Base-by-base conservation (phyloP, 768 basidiomycete genomes). In the Lepiota brunneoincarnata region DNA sequence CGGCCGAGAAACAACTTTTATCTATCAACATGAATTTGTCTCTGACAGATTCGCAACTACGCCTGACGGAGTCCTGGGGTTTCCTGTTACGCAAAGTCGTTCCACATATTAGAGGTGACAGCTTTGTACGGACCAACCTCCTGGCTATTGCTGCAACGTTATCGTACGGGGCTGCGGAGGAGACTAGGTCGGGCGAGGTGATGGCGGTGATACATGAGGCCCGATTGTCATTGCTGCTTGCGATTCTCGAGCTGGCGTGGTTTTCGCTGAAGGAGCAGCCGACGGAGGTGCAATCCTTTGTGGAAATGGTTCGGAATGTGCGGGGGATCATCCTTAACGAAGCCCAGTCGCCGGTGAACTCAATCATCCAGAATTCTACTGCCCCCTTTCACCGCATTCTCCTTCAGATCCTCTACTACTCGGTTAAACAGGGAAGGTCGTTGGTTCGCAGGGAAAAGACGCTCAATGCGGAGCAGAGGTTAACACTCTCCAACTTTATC, bases 21-120 rank as follows among this genome's bases (percentile, higher is more conserved):
- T 83, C 86, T 1, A 83, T 95, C 66, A 97, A 97, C 67, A 78
- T 93, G 59, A 94, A 95, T 64, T 78, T 94, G 44, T 94, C 93
- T 1, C 72, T 97, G 36, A 75, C 89, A 18, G 88, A 96, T 61
- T 78, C 89, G 0, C 90, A 95, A 66, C 81, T 80, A 2, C 72
- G 82, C 1, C 75, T 93, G 41, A 81, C 87, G 0, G 83, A 89
- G 53, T 81, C 92, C 3, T 96, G 91, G 91, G 83, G 86, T 47
- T 75, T 77, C 41, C 68, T 96, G 40, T 73, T 93, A 39, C 79
- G 82, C 38, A 82, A 84, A 61, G 72, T 82, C 2, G 71, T 81
- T 9, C 81, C 84, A 0, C 87, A 84, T 66, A 68, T 91, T 21
- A 78, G 88, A 23, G 80, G 79, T 1, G 83, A 89, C 53, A 61